Conservation (phyloP, 768 basidiomycete species). For the Rhodotorula paludigena region DNA sequence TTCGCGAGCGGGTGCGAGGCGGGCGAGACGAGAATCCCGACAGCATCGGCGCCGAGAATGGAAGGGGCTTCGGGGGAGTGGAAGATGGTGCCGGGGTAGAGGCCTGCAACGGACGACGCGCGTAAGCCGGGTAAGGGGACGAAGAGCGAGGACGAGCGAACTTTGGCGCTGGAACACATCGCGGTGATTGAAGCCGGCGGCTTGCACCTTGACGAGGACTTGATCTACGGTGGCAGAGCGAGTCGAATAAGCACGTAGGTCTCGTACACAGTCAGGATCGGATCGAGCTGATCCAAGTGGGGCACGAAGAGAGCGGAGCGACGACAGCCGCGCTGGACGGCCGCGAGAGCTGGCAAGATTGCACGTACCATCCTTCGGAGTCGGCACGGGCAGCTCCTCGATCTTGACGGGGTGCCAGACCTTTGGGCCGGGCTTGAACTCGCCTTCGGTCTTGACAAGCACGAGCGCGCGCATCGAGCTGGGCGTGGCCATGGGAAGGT, state of each 20-base stretch:
- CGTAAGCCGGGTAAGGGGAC: neutral
- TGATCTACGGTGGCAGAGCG: too few species aligned
- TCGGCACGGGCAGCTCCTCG: conserved; percentile 13
- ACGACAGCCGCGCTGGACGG: too few species aligned
- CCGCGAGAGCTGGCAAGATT: too few species aligned
- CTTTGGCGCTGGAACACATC: conserved; percentile 52
- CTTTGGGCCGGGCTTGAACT: conserved; percentile 44
- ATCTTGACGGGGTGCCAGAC: conserved; percentile 25
- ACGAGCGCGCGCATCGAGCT: conserved; percentile 56
- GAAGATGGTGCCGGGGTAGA: conserved; percentile 41
- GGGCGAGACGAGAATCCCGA: conserved; percentile 38
- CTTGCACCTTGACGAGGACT: conserved; percentile 46
- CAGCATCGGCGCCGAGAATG: conserved; percentile 42
- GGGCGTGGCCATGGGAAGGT: conserved; percentile 21
- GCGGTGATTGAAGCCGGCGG: conserved; percentile 73
- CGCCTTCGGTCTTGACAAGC: conserved; percentile 50
- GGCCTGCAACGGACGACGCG: conserved; percentile 1
- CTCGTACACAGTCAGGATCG: too few species aligned
- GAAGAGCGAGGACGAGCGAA: conserved; percentile 33
- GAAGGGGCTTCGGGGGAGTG: conserved; percentile 8
- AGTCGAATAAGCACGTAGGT: conserved; percentile 47
- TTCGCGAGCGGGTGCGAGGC: conserved; percentile 19
- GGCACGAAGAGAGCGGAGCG: neutral
- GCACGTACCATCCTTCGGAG: conserved; percentile 1
- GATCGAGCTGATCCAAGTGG: too few species aligned